A percentile compares a stretch with the other conserved stretches of the same genome.
Conservation (phyloP, 768 basidiomycete species). For the Podaxis sp. region DNA sequence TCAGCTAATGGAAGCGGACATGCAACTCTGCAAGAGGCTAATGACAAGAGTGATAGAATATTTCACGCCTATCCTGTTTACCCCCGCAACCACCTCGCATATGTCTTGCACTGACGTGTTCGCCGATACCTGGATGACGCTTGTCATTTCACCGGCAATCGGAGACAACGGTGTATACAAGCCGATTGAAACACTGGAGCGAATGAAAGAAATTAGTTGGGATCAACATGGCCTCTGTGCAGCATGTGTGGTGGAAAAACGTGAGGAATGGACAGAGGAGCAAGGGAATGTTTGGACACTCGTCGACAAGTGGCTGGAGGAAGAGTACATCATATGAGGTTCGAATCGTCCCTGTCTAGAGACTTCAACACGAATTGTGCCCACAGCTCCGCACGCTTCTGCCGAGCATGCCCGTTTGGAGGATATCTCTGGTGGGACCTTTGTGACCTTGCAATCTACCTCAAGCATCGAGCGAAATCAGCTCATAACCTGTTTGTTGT, state of each 20-base stretch:
- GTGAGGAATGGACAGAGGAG: slow-evolving; percentile 65
- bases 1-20: slow-evolving; percentile 18
- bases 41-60: slow-evolving; percentile 58
- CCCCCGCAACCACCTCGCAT: slow-evolving; percentile 65
- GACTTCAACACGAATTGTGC: not conserved
- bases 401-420: not conserved
- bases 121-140: slow-evolving; percentile 70
- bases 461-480: not conserved
- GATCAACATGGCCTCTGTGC: slow-evolving; percentile 53
- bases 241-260: slow-evolving; percentile 57
- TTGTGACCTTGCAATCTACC: not conserved
- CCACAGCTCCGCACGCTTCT: not conserved
- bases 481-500: not conserved
- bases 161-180: slow-evolving; percentile 62
- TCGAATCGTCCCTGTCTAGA: not conserved
- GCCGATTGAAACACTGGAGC: slow-evolving; percentile 70
- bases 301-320: slow-evolving; percentile 58
- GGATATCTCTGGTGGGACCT: not conserved
- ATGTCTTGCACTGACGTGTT: slow-evolving; percentile 75
- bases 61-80: slow-evolving; percentile 74
- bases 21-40: slow-evolving; percentile 45
- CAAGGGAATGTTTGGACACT: slow-evolving; percentile 57
- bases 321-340: not conserved
- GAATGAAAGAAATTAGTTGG: slow-evolving; percentile 63
- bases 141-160: slow-evolving; percentile 69